phyloP scores from a whole-genome alignment of 116 monocot genomes.

The Papilionanthe hybrid region DNA sequence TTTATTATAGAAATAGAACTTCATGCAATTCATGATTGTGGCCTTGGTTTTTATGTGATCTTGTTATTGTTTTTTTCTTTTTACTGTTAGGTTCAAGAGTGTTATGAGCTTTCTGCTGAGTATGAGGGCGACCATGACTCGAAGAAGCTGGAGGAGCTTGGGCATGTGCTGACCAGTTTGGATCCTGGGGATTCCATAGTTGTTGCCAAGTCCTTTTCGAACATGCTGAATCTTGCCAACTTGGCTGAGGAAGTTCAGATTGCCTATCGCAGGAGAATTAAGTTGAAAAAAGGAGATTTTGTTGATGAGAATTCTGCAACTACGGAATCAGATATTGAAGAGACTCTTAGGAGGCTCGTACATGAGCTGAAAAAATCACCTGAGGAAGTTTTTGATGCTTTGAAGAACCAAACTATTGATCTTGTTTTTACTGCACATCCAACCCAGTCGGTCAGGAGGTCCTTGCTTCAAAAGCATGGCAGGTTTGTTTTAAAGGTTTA shows the following conservation, averaged over 20 bases:
- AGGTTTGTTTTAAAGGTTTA: constrained; percentile 8
- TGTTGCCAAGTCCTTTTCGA: constrained; percentile 45
- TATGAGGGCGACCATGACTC: constrained; percentile 27
- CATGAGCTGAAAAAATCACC: constrained; percentile 28
- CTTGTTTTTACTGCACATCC: constrained; percentile 59
- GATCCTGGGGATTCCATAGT: constrained; percentile 42
- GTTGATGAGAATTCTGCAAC: constrained; percentile 38
- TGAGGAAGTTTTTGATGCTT: constrained; percentile 43
- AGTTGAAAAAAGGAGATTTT: constrained; percentile 47
- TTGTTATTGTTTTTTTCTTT: not conserved
- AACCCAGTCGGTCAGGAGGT: constrained; percentile 44
- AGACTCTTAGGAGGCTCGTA: constrained; percentile 45
- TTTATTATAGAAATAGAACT: not conserved
- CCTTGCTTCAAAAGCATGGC: constrained; percentile 50
- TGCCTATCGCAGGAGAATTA: constrained; percentile 36
- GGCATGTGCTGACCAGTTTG: constrained; percentile 34
- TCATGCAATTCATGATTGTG: not conserved
- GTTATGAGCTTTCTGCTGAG: constrained; percentile 42
- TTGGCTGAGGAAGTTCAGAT: constrained; percentile 58
- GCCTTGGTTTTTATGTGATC: not conserved
- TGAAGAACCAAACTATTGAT: constrained; percentile 54
- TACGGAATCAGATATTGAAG: constrained; percentile 55
- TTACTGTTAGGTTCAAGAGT: constrained; percentile 35
- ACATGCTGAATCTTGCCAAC: constrained; percentile 56
- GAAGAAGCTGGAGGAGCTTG: constrained; percentile 46